Evolutionary conservation across 306 rosid species (phyloP), one percentile per base, ranked within the genome.

Genomic region (Medicago lupulina): DNA sequence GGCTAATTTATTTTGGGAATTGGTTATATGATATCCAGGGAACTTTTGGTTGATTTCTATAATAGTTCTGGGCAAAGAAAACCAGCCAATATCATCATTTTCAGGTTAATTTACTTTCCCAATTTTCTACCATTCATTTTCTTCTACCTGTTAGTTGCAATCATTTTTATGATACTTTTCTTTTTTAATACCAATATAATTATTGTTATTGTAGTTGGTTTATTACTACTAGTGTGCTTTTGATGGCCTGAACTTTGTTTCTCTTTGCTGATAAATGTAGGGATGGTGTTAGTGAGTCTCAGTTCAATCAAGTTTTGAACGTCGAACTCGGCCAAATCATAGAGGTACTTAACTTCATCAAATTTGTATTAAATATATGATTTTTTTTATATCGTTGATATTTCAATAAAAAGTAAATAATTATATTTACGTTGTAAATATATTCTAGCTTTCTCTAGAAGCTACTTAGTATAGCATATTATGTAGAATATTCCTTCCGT

Each of bases 221-320:
- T 28, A 28, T 28, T 28, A 3, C 34, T 28, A 28, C 34, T 28
- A 28, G 34, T 28, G 34, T 28, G 34, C 3, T 28, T 28, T 4
- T 28, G 34, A 44, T 44, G 50, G 15, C 1, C 18, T 78, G 14
- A 40, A 2, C 14, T 0, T 16, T 19, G 5, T 50, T 36, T 49
- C 0, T 9, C 70, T 68, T 15, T 9, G 39, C 16, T 70, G 4
- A 36, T 63, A 43, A 34, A 70, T 79, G 25, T 34, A 96, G 99
- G 96, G 99, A 96, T 72, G 99, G 99, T 34, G 98, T 96, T 14
- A 90, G 97, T 3, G 98, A 96, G 47, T 96, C 99, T 0, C 99
- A 96, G 34, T 96, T 96, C 76, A 96, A 84, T 21, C 98, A 96
- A 88, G 99, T 96, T 4, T 50, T 92, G 83, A 96, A 95, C 71